Conservation (phyloP, 2,329 filamentous ascomycete species). For the Stachybotrys elegans region DNA sequence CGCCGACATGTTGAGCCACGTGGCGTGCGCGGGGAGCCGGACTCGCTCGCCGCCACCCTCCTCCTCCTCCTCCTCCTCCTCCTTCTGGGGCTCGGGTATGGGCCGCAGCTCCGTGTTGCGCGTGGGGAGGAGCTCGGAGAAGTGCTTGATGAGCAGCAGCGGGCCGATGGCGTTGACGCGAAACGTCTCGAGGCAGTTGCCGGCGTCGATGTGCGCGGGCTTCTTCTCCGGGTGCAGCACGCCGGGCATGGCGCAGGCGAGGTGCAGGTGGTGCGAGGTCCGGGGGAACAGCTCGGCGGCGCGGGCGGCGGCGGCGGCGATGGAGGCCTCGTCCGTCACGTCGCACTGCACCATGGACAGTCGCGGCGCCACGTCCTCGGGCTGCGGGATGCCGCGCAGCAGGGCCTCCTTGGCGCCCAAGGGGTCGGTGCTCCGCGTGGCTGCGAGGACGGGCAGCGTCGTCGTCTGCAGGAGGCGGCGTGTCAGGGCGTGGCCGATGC, state of each 20-base stretch:
- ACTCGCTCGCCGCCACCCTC: conserved; percentile 10
- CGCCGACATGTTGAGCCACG: conserved; percentile 72
- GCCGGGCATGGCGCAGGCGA: conserved; percentile 66
- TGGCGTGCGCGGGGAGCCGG: conserved; percentile 47
- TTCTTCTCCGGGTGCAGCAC: conserved; percentile 70
- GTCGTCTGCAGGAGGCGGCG: conserved; percentile 43
- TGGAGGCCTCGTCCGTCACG: conserved; percentile 56
- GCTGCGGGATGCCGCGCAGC: conserved; percentile 21
- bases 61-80: too few species aligned
- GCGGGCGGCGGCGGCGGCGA: conserved; percentile 48
- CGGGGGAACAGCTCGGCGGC: conserved; percentile 50
- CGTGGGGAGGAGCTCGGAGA: conserved; percentile 62
- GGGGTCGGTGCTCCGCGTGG: conserved; percentile 31
- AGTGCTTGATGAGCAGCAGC: conserved; percentile 72
- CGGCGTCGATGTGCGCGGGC: conserved; percentile 58
- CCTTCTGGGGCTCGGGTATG: conserved; percentile 5
- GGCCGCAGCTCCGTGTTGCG: conserved; percentile 39
- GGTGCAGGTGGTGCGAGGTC: conserved; percentile 54
- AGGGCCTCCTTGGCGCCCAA: conserved; percentile 27
- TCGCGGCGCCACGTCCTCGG: conserved; percentile 21
- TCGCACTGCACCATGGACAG: conserved; percentile 37
- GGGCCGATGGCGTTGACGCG: conserved; percentile 69
- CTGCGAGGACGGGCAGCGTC: conserved; percentile 41
- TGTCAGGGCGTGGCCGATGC: conserved; percentile 44
- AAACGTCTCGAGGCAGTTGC: conserved; percentile 61